phyloP scores from a whole-genome alignment of 208 protist genomes.

The Balamuthia mandrillaris region DNA sequence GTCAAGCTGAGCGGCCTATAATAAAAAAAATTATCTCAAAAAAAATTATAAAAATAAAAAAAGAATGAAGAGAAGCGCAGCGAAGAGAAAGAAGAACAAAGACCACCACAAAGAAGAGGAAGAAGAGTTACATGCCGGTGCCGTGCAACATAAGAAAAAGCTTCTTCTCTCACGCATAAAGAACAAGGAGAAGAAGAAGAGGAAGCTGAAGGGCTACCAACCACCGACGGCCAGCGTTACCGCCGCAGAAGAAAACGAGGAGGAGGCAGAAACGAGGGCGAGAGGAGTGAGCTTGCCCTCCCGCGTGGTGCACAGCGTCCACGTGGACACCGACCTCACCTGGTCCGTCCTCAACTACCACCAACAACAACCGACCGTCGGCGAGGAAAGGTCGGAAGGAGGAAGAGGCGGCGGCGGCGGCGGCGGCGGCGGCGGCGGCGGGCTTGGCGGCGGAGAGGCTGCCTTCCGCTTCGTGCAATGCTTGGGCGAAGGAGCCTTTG shows the following conservation, averaged over 20 bases:
- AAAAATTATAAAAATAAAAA: too few species aligned
- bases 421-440: neutral
- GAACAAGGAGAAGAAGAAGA: neutral
- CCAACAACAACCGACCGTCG: neutral
- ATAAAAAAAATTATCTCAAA: too few species aligned
- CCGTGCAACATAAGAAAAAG: too few species aligned
- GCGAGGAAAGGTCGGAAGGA: too few species aligned
- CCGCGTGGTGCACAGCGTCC: neutral
- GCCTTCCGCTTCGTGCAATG: neutral
- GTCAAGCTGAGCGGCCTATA: too few species aligned
- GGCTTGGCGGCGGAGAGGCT: neutral
- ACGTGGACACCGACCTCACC: slow-evolving; percentile 24
- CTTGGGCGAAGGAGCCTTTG: slow-evolving; percentile 36
- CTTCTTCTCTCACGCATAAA: neutral
- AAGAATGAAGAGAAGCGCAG: too few species aligned
- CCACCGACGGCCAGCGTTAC: too few species aligned
- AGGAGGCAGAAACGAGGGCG: neutral
- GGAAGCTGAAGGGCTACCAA: neutral
- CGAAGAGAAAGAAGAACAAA: too few species aligned
- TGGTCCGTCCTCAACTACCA: neutral
- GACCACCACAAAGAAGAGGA: too few species aligned
- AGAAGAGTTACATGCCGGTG: too few species aligned
- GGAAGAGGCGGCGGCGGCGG: neutral
- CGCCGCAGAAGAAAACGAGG: neutral
- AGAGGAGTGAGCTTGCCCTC: neutral